These are phyloP conservation scores for Penicillium sp. DNA, from an alignment of 2,329 filamentous ascomycete species.

Conservation along the genomic window DNA sequence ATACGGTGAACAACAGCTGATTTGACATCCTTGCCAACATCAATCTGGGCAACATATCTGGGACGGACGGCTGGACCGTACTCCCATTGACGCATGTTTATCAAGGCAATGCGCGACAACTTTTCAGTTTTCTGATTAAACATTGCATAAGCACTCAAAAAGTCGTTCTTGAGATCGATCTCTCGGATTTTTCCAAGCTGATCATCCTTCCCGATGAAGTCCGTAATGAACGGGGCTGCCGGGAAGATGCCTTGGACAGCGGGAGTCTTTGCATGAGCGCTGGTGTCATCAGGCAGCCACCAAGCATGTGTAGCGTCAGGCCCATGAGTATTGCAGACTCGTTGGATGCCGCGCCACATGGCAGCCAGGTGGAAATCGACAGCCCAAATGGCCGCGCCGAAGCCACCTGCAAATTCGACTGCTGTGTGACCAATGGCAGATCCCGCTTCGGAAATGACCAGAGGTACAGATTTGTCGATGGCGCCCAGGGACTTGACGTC, in stretches of 20 bases:
- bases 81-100: conserved; percentile 10
- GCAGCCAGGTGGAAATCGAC: conserved; percentile 18
- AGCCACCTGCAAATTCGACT: conserved; percentile 5
- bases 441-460: conserved; percentile 12
- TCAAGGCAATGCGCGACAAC: conserved; percentile 3
- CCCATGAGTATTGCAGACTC: conserved; percentile 19
- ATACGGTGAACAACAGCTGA: conserved; percentile 11
- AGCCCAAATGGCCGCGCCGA: conserved; percentile 15
- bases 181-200: conserved; percentile 8
- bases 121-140: conserved; percentile 3
- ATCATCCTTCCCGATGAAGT: conserved; percentile 20
- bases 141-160: conserved; percentile 13
- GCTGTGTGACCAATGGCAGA: background rate
- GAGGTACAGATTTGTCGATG: conserved; percentile 2
- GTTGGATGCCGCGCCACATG: conserved; percentile 18
- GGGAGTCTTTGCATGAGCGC: conserved; percentile 12
- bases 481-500: background rate
- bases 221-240: conserved; percentile 19
- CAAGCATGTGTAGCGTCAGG: conserved; percentile 16
- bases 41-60: background rate
- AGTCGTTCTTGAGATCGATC: background rate
- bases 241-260: conserved; percentile 19
- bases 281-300: conserved; percentile 16
- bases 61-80: background rate
- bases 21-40: background rate